Base-by-base conservation (phyloP, 305 asterid species). In the Fraxinus platypoda region DNA sequence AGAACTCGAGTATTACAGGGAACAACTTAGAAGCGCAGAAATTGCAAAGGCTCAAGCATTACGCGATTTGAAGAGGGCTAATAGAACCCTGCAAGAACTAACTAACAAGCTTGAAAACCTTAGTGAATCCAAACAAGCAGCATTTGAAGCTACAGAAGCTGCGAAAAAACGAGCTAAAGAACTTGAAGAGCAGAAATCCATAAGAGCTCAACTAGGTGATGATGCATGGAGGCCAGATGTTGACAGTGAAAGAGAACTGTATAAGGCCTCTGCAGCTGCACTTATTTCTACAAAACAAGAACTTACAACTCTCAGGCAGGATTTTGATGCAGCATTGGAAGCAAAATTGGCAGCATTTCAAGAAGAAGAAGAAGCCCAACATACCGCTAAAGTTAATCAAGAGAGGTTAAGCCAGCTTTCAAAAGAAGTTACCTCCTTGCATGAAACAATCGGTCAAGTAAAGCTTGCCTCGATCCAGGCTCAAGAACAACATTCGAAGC, bases 41-140 rank as follows among this genome's bases (percentile, higher is more conserved):
- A 72, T 81, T 6, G 88, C 92, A 4, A 94, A 90, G 83, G 82
- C 87, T 11, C 94, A 93, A 76, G 98, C 98, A 7, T 79, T 71
- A 0, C 76, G 85, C 0, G 97, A 97, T 13, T 92, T 93, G 21
- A 89, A 90, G 17, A 88, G 74, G 76, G 97, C 99, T 2, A 93
- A 91, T 28, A 75, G 81, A 82, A 91, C 97, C 11, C 82, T 93
- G 12, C 92, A 92, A 57, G 93, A 93, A 31, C 96, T 94, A 34
- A 94, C 99, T 0, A 85, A 84, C 66, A 93, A 94, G 90, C 97
- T 97, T 1, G 96, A 96, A 75, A 85, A 87, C 35, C 87, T 93
- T 13, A 87, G 95, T 41, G 97, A 93, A 82, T 89, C 98, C 25
- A 94, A 94, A 84, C 99, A 91, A 77, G 89, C 90, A 8, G 93